Evolutionary conservation across 306 rosid species (phyloP).

Genomic region (Senna siamea): DNA sequence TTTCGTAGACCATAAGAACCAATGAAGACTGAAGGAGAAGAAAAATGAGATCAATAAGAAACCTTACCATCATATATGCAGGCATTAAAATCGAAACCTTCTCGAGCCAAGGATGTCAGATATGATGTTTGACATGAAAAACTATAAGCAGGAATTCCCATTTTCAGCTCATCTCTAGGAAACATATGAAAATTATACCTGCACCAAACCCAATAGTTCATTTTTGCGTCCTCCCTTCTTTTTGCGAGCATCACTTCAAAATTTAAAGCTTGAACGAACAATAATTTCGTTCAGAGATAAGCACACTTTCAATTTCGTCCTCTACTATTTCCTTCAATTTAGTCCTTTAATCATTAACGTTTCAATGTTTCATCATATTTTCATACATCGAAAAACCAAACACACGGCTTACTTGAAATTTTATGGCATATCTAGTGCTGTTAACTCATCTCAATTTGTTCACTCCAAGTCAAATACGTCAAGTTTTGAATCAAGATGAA

Average conservation of each 20-base stretch:
- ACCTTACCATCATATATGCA: conserved; percentile 78
- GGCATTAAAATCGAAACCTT: conserved; percentile 86
- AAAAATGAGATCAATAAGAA: background rate
- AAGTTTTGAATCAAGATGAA: no score
- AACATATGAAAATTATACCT: conserved; percentile 84
- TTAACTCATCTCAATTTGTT: background rate
- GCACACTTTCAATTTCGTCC: background rate
- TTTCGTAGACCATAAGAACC: background rate
- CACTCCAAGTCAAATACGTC: background rate
- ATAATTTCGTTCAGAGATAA: background rate
- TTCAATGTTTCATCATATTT: no score
- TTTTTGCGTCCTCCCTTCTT: background rate
- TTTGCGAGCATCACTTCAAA: background rate
- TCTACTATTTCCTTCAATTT: background rate
- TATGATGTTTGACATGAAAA: conserved; percentile 77
- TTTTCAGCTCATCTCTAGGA: conserved; percentile 81
- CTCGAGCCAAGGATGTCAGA: conserved; percentile 72
- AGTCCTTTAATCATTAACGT: background rate
- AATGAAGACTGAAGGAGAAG: background rate
- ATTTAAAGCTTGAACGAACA: background rate
- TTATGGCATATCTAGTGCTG: no score
- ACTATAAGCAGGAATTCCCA: conserved; percentile 87
- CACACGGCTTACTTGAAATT: no score
- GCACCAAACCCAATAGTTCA: conserved; percentile 41
- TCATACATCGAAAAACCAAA: no score